Evolutionary conservation across 192 early-diverging fungal species (phyloP).

Genomic region (Entomortierella lignicola): DNA sequence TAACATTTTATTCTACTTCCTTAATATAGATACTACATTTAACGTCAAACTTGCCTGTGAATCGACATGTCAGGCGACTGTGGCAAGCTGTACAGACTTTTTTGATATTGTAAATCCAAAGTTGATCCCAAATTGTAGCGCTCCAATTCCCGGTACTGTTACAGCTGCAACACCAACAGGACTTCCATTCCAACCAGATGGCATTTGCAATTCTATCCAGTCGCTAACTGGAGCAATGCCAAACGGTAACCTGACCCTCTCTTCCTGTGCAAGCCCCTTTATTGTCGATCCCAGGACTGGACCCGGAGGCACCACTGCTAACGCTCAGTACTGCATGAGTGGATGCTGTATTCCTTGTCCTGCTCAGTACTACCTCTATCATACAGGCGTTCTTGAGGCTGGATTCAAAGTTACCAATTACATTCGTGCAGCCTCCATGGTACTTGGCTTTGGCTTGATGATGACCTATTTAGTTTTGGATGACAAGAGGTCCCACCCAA

Average conservation of each 20-base stretch:
- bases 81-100: constrained; percentile 20
- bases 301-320: constrained; percentile 26
- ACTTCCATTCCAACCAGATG: constrained; percentile 28
- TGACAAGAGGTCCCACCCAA: constrained; percentile 61
- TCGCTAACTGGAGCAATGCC: constrained; percentile 11
- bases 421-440: constrained; percentile 56
- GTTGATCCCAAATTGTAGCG: constrained; percentile 39
- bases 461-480: constrained; percentile 60
- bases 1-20: too few species aligned
- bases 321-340: constrained; percentile 40
- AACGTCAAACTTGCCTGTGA: constrained; percentile 34
- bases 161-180: constrained; percentile 1
- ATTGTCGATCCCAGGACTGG: constrained; percentile 46
- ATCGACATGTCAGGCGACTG: constrained; percentile 45
- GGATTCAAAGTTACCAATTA: constrained; percentile 59
- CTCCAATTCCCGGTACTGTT: constrained; percentile 19
- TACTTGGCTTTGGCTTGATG: constrained; percentile 54
- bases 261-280: constrained; percentile 57
- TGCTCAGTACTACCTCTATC: constrained; percentile 59
- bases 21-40: constrained; percentile 9
- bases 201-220: constrained; percentile 15
- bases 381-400: constrained; percentile 41
- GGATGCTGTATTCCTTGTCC: constrained; percentile 70
- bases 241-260: constrained; percentile 16
- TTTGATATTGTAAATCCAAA: constrained; percentile 16